Evolutionary conservation across 352 stramenopile species (phyloP).

Genomic region (Globisporangium splendens): DNA sequence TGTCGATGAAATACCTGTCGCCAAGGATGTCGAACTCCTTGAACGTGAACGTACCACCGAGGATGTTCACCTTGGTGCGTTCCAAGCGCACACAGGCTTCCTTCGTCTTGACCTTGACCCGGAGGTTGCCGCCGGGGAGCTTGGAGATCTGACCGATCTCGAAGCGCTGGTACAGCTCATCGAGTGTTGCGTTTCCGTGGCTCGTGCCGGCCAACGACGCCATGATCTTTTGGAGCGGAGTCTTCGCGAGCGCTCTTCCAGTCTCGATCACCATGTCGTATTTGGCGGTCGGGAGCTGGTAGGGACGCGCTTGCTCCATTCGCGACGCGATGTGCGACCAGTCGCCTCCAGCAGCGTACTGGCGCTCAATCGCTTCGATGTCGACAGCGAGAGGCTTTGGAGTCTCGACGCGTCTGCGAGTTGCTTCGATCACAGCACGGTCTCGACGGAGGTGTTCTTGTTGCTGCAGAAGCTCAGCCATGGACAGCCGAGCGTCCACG

Average conservation of each 20-base stretch:
- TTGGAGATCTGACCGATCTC: neutral
- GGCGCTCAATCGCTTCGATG: conserved; percentile 10
- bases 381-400: neutral
- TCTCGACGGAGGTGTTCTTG: neutral
- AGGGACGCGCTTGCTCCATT: neutral
- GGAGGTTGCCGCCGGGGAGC: too few species aligned
- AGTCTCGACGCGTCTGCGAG: neutral
- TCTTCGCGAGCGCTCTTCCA: conserved; percentile 6
- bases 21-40: conserved; percentile 12
- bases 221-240: conserved; percentile 6
- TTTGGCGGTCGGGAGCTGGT: too few species aligned
- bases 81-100: too few species aligned
- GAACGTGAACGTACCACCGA: conserved; percentile 1
- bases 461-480: too few species aligned
- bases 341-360: conserved; percentile 3
- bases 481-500: too few species aligned
- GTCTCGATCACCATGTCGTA: neutral
- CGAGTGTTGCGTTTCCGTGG: conserved; percentile 6
- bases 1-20: conserved; percentile 8
- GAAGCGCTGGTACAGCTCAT: conserved; percentile 1
- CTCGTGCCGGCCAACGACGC: neutral
- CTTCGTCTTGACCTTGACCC: too few species aligned
- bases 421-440: neutral
- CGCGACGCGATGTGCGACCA: conserved; percentile 1
- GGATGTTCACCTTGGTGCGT: too few species aligned